These are phyloP conservation scores for Aspergillus sp. DNA, from an alignment of 2,329 filamentous ascomycete genomes.

Conservation along the genomic window DNA sequence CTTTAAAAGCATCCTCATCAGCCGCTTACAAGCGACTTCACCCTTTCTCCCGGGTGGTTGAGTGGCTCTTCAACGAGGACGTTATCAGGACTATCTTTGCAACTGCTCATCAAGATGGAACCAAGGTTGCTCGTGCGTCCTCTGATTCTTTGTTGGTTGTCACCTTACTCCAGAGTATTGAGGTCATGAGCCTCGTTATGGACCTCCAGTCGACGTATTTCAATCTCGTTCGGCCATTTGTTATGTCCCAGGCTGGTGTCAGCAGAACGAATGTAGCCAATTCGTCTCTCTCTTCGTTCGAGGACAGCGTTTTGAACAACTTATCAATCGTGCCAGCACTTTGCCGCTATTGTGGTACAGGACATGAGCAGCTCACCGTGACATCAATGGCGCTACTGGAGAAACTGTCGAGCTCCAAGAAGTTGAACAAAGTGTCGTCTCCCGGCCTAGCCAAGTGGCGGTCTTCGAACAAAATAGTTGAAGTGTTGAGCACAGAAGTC, in stretches of 20 bases:
- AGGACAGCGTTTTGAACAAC: slow-evolving; percentile 79
- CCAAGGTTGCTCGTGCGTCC: slow-evolving; percentile 60
- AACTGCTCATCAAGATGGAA: slow-evolving; percentile 65
- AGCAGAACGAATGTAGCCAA: slow-evolving; percentile 58
- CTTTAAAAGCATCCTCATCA: slow-evolving; percentile 65
- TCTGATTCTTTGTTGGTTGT: slow-evolving; percentile 74
- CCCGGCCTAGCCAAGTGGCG: slow-evolving; percentile 52
- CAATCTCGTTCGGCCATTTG: slow-evolving; percentile 71
- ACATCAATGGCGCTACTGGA: slow-evolving; percentile 73
- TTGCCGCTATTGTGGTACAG: slow-evolving; percentile 76
- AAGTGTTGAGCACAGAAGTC: slow-evolving; percentile 73
- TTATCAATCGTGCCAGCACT: slow-evolving; percentile 70
- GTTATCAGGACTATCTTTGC: slow-evolving; percentile 71
- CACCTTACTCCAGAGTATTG: slow-evolving; percentile 67
- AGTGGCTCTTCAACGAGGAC: slow-evolving; percentile 94
- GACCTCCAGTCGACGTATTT: slow-evolving; percentile 86
- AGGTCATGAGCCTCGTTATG: slow-evolving; percentile 73
- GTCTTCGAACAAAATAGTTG: slow-evolving; percentile 73
- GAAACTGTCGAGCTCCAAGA: slow-evolving; percentile 74
- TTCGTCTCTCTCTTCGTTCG: slow-evolving; percentile 74
- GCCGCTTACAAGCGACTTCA: slow-evolving; percentile 76
- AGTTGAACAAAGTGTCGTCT: slow-evolving; percentile 62
- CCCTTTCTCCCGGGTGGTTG: slow-evolving; percentile 89
- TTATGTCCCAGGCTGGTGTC: slow-evolving; percentile 56
- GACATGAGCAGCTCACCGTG: slow-evolving; percentile 69